Base-by-base conservation (phyloP, 371 early-diverging fungal species). In the Haplosporangium sp. region DNA sequence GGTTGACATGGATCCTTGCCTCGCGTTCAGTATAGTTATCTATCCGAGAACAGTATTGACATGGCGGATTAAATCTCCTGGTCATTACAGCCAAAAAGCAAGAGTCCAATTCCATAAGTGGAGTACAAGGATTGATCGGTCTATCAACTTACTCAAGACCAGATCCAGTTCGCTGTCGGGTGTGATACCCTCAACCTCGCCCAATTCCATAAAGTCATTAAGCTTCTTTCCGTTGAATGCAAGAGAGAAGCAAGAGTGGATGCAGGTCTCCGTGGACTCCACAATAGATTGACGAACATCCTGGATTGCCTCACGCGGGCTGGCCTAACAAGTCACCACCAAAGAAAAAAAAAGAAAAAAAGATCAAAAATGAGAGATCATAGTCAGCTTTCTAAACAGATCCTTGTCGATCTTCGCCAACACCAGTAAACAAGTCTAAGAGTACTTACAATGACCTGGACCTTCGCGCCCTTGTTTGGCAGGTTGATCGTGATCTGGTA, bases 201-300 rank as follows among this genome's bases (percentile, higher is more conserved):
- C 91, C 41, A 96, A 81, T 77, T 93, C 93, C 43, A 84, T 73
- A 73, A 88, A 88, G 63, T 95, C 95, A 60, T 90, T 89, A 50
- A 96, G 69, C 53, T 89, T 84, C 62, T 80, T 72, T 29, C 93
- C 95, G 14, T 94, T 86, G 69, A 86, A 90, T 14, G 90, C 76
- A 21, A 98, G 83, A 63, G 91, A 92, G 82, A 98, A 98, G 84
- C 97, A 96, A 16, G 96, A 94, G 83, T 93, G 90, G 52, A 90
- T 91, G 67, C 93, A 91, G 2, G 94, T 92, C 55, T 94, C 93
- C 18, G 94, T 92, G 0, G 92, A 91, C 74, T 98, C 97, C 71
- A 92, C 91, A 63, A 98, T 86, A 23, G 89, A 89, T 67, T 95
- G 94, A 71, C 94, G 95, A 57, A 98, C 86, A 73, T 96, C 97